Evolutionary conservation across 2,329 filamentous ascomycete species (phyloP), one percentile per base, ranked within the genome.

Genomic region (Aspergillus pseudonomiae): DNA sequence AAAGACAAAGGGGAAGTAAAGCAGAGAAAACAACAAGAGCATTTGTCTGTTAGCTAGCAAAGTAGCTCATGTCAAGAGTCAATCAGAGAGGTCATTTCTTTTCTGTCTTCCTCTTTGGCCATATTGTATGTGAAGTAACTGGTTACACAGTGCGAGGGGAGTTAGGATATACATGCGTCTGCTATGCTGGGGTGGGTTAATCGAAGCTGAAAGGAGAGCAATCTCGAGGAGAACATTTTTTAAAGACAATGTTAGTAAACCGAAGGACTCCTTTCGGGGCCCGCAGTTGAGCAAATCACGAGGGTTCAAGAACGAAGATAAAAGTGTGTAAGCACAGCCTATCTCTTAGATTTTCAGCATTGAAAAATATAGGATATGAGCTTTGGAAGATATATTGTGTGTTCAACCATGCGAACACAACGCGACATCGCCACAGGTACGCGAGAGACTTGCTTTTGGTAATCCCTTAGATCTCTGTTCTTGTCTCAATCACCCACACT

Each of bases 401-500:
- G 12, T 52, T 19, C 3, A 56, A 24, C 14, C 10, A 14, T 30
- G 26, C n/a, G 48, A 54, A 24, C 24, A 16, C 36, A 28, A 34
- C 52, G 30, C 34, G 52, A 55, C 59, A 53, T 26, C 24, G 36
- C 26, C 39, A 54, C 24, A 60, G 34, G 28, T 32, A 32, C 53
- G 56, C 53, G 56, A 64, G 24, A 41, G 57, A 53, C 53, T 26
- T 56, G 50, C 14, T 58, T 54, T 63, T 50, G 32, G 36, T 46
- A 67, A 70, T 78, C 80, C 75, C 79, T 81, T 70, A 77, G 80
- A 82, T 82, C 73, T 82, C 80, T 81, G 80, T 82, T 82, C 80
- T 74, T 28, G 64, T 73, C 72, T 80, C 79, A 80, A 74, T 81
- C 80, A 81, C 70, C 61, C 74, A 75, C 71, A 60, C 61, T 61